Percentiles rank a stretch among this genome's conserved stretches.
phyloP scores from a whole-genome alignment of 108 stramenopile genomes.

The Skeletonema costatum region DNA sequence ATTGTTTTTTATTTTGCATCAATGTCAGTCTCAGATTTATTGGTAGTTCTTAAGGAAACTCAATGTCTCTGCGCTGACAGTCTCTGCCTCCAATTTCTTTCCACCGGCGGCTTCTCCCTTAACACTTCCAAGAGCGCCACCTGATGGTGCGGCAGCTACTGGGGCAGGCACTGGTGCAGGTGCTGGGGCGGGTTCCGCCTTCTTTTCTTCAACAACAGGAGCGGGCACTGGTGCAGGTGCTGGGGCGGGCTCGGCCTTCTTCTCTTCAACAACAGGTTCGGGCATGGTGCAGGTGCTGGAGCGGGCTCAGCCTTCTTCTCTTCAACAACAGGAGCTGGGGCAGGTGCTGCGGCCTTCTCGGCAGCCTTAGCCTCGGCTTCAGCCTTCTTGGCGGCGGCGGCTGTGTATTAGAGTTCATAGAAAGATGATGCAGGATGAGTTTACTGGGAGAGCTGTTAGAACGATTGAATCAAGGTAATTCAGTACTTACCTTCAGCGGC shows the following conservation, averaged over 20 bases:
- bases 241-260: constrained; percentile 22
- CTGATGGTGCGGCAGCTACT: constrained; percentile 9
- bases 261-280: constrained; percentile 12
- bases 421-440: not conserved
- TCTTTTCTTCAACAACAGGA: constrained; percentile 16
- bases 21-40: not conserved
- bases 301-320: constrained; percentile 16
- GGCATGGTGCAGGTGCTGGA: constrained; percentile 20
- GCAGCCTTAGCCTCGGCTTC: constrained; percentile 25
- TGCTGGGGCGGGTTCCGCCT: constrained; percentile 21
- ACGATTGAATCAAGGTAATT: not conserved
- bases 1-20: not conserved
- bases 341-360: not conserved
- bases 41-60: constrained; percentile 73
- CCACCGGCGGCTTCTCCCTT: constrained; percentile 65
- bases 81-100: constrained; percentile 79
- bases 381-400: constrained; percentile 36
- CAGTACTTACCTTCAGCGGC: constrained; percentile 18
- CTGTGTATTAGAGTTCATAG: not conserved
- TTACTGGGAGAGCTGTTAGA: not conserved
- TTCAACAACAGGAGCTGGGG: constrained; percentile 20
- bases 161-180: constrained; percentile 13
- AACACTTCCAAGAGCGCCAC: constrained; percentile 68
- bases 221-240: constrained; percentile 24
- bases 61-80: constrained; percentile 73